Evolutionary conservation across 768 basidiomycete genomes (phyloP), one percentile per base, ranked within the genome.

Genomic region (Panus rudis): DNA sequence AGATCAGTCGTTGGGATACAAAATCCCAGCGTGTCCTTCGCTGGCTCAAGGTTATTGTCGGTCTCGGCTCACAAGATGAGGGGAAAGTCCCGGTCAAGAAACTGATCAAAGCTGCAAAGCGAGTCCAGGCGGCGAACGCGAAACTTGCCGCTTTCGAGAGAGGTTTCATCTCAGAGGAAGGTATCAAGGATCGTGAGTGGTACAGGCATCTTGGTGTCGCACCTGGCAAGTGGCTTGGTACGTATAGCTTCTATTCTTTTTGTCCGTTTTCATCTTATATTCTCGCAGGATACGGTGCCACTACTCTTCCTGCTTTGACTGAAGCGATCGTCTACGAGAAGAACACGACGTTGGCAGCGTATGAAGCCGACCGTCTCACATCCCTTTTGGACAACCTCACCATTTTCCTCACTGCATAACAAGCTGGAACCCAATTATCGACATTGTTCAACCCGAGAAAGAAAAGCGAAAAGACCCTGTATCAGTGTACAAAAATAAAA

Each of bases 171-270:
- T 79, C 78, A 5, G 68, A 82, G 53, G 78, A 67, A 13, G 92
- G 91, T 0, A 79, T 92, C 49, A 79, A 79, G 51, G 79, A 81
- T 42, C 72, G 86, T 24, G 83, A 88, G 58, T 93, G 91, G 91
- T 94, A 85, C 59, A 78, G 69, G 54, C 84, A 92, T 62, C 71
- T 91, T 13, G 90, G 75, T 37, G 86, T 91, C 32, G 88, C 91
- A 3, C 91, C 92, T 23, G 91, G 90, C 28, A 81, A 87, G 60
- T 83, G 83, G 79, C 77, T 84, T 30, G 83, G 84, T 85, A 51
- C 52, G 73, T 62, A n/a, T 25, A 42, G 22, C 16, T 20, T 21
- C 13, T 20, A 39, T 27, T 14, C n/a, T 25, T 11, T 39, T 21
- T 3, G 11, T 17, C 10, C 22, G 22, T 14, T 19, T 2, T 33